Base-by-base conservation (phyloP, 2,329 filamentous ascomycete species). In the Colletotrichum melonis region DNA sequence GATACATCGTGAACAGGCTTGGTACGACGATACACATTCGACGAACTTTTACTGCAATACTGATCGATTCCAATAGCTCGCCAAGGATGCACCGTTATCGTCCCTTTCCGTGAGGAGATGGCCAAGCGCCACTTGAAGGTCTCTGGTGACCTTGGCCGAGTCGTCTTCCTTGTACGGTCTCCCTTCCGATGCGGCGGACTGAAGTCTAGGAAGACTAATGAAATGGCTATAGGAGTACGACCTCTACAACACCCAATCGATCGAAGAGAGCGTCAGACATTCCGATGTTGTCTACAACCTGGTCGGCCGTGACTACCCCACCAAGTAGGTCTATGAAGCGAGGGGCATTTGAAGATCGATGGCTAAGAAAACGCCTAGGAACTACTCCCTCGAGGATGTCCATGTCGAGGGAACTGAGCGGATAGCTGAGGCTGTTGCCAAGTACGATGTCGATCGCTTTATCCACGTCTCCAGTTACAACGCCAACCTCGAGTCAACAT, bases 201-300 rank as follows among this genome's bases (percentile, higher is more conserved):
- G 14, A 28, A n/a, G 55, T 32, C 14, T 16, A 12, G 30, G 32
- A 35, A n/a, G 35, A n/a, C 67, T 72, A 59, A 69, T 71, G 28
- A 75, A 3, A 28, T 46, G 69, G 24, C 69, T 62, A 9, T 77
- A 95, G 94, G 97, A 99, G 90, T 97, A 94, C 84, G 97, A 99
- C 80, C 89, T 99, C 74, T 92, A 92, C 81, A 99, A 99, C 85
- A 98, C 95, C 55, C 89, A 93, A 78, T 98, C 96, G 35, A 97
- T 99, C 79, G 97, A 99, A 83, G 95, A 98, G 85, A 97, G 94
- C 80, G 95, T 99, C 66, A 91, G 97, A 79, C 97, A 99, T 84
- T 98, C 96, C 55, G 97, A 99, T 82, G 93, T 98, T 75, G 97
- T 99, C 76, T 98, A 97, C 88, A 99, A 99, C 85, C 88, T 99